A percentile compares a stretch with the other conserved stretches of the same genome.
Conservation (phyloP, 2,329 filamentous ascomycete genomes). For the Dothideomycetes sp. region DNA sequence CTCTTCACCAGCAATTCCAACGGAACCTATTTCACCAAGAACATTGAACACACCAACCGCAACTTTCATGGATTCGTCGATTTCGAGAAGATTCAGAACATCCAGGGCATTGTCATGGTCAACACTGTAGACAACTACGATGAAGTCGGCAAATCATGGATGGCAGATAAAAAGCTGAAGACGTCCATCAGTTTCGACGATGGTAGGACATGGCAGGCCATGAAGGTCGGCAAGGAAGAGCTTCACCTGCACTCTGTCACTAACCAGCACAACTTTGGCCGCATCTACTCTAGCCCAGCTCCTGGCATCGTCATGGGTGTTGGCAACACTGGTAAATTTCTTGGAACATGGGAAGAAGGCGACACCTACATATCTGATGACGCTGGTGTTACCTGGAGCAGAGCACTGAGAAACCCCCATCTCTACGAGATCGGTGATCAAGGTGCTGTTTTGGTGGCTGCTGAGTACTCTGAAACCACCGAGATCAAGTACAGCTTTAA, state of each 20-base stretch:
- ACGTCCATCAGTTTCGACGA: slow-evolving; percentile 92
- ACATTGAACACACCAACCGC: slow-evolving; percentile 85
- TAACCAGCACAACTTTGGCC: slow-evolving; percentile 67
- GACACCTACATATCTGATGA: slow-evolving; percentile 84
- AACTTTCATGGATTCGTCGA: slow-evolving; percentile 68
- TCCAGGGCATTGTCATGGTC: slow-evolving; percentile 85
- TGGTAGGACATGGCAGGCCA: slow-evolving; percentile 67
- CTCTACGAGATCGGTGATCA: slow-evolving; percentile 96
- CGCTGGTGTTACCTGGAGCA: slow-evolving; percentile 74
- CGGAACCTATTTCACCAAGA: slow-evolving; percentile 88
- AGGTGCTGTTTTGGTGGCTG: slow-evolving; percentile 75
- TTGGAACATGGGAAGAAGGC: slow-evolving; percentile 61
- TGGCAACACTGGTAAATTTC: slow-evolving; percentile 71
- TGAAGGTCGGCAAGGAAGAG: slow-evolving; percentile 49
- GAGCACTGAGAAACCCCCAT: slow-evolving; percentile 67
- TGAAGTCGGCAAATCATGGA: slow-evolving; percentile 47
- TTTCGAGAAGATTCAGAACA: slow-evolving; percentile 85
- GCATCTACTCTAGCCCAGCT: slow-evolving; percentile 85
- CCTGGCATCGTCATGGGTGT: slow-evolving; percentile 90
- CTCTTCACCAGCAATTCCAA: slow-evolving; percentile 96
- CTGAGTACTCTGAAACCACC: slow-evolving; percentile 57
- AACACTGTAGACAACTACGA: slow-evolving; percentile 83
- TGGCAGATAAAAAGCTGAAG: slow-evolving; percentile 54
- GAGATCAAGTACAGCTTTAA: slow-evolving; percentile 72
- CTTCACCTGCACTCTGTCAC: slow-evolving; percentile 92